These are phyloP conservation scores for Colletotrichum spinosum DNA, from an alignment of 2,329 filamentous ascomycete genomes.

Conservation along the genomic window DNA sequence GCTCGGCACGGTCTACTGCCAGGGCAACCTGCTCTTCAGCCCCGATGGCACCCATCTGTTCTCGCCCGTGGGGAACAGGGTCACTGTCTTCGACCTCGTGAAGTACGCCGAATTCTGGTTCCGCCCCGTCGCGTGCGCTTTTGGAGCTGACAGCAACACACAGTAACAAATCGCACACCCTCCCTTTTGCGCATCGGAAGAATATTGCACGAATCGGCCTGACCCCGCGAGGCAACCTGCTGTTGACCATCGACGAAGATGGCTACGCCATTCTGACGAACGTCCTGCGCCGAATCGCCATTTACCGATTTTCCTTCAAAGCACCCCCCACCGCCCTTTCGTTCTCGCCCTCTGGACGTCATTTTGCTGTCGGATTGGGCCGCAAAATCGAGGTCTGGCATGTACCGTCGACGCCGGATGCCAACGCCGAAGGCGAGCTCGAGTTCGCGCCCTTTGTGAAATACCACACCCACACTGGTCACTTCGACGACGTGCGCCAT, in stretches of 20 bases:
- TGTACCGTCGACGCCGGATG: slow-evolving; percentile 89
- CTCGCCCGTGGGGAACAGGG: slow-evolving; percentile 95
- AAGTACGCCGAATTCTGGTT: slow-evolving; percentile 69
- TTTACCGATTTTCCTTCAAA: slow-evolving; percentile 97
- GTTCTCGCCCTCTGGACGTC: slow-evolving; percentile 90
- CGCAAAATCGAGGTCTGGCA: slow-evolving; percentile 95
- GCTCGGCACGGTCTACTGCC: slow-evolving; percentile 96
- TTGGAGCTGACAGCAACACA: not conserved
- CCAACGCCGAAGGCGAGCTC: slow-evolving; percentile 81
- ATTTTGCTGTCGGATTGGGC: slow-evolving; percentile 91
- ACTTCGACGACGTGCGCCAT: slow-evolving; percentile 87
- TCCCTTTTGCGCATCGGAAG: slow-evolving; percentile 91
- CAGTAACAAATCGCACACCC: slow-evolving; percentile 88
- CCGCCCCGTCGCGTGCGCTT: not conserved
- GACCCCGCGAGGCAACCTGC: slow-evolving; percentile 88
- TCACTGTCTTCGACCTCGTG: slow-evolving; percentile 95
- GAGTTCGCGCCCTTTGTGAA: slow-evolving; percentile 96
- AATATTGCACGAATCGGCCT: slow-evolving; percentile 92
- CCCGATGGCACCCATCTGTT: slow-evolving; percentile 95
- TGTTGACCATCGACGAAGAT: slow-evolving; percentile 94
- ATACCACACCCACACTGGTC: slow-evolving; percentile 86
- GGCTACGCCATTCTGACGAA: slow-evolving; percentile 95
- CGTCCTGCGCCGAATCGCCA: slow-evolving; percentile 82
- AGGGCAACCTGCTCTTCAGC: slow-evolving; percentile 96
- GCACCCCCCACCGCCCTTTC: slow-evolving; percentile 83